A percentile compares a stretch with the other conserved stretches of the same genome.
phyloP scores from a whole-genome alignment of 108 stramenopile genomes.

The Parmales sp. region DNA sequence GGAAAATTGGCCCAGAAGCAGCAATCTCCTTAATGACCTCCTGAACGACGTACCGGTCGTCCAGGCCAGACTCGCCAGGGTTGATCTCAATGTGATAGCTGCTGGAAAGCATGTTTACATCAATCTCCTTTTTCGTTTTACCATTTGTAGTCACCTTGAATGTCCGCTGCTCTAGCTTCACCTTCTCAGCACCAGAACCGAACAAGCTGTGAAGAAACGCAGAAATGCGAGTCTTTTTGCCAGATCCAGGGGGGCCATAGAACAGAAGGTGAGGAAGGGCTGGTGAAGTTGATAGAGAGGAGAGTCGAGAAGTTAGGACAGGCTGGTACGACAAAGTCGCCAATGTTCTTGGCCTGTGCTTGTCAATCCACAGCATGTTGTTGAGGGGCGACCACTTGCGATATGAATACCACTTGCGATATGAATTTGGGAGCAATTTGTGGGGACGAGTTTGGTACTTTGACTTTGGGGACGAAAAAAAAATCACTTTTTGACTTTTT shows the following conservation, averaged over 20 bases:
- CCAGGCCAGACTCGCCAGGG: slow-evolving; percentile 87
- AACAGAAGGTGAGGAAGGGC: slow-evolving; percentile 82
- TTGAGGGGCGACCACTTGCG: background rate
- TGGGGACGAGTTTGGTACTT: background rate
- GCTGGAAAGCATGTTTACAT: slow-evolving; percentile 85
- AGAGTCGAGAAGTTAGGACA: slow-evolving; percentile 51
- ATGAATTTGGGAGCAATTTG: background rate
- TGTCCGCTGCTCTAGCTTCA: slow-evolving; percentile 59
- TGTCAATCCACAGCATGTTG: slow-evolving; percentile 96
- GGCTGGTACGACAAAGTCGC: slow-evolving; percentile 74
- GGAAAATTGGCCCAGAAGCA: slow-evolving; percentile 19
- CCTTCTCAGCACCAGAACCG: slow-evolving; percentile 72
- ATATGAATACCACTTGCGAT: background rate
- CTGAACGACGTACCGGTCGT: slow-evolving; percentile 93
- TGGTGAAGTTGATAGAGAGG: slow-evolving; percentile 56
- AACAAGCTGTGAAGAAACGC: slow-evolving; percentile 81
- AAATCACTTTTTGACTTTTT: too few species aligned
- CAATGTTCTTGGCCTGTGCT: slow-evolving; percentile 83
- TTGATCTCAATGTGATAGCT: slow-evolving; percentile 93
- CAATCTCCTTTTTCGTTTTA: slow-evolving; percentile 62
- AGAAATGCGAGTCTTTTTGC: slow-evolving; percentile 91
- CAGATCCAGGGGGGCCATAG: slow-evolving; percentile 92
- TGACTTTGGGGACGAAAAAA: background rate
- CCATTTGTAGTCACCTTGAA: slow-evolving; percentile 75
- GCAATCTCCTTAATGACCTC: slow-evolving; percentile 99